Conservation (phyloP, 805 yeast species). For the Nakazawaea ambrosiae region DNA sequence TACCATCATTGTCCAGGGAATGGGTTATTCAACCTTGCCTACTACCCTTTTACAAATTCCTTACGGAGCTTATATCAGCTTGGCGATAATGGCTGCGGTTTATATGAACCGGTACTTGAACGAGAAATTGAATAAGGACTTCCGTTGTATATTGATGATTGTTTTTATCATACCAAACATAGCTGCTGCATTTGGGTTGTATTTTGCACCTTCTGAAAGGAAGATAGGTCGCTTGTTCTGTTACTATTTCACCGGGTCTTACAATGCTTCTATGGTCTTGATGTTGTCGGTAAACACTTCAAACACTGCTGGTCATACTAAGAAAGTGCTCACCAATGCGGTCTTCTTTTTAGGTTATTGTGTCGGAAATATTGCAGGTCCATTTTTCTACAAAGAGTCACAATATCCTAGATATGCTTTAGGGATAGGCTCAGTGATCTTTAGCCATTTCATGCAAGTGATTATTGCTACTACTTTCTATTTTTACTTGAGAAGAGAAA, state of each 20-base stretch:
- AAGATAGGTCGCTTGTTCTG: constrained; percentile 10
- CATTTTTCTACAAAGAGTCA: constrained; percentile 27
- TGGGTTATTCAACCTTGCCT: constrained; percentile 10
- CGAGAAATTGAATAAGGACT: background rate
- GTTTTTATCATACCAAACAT: constrained; percentile 3
- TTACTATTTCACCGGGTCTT: constrained; percentile 9
- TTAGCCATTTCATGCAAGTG: constrained; percentile 9
- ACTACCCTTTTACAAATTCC: constrained; percentile 11
- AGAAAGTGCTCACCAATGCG: constrained; percentile 27
- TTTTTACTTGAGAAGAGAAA: constrained; percentile 5
- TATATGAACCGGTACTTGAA: constrained; percentile 1
- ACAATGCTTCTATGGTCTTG: constrained; percentile 14
- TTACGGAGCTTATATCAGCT: constrained; percentile 9
- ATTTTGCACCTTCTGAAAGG: constrained; percentile 10
- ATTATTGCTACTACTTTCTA: constrained; percentile 1
- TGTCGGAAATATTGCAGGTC: constrained; percentile 29
- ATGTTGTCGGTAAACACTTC: constrained; percentile 23
- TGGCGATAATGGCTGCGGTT: background rate
- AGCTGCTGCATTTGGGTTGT: constrained; percentile 13
- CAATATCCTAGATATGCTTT: constrained; percentile 24
- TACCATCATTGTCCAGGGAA: constrained; percentile 13
- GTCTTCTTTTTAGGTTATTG: constrained; percentile 30
- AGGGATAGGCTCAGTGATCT: constrained; percentile 14
- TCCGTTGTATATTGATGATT: constrained; percentile 3
- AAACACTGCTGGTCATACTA: constrained; percentile 34